Percentiles rank a stretch among this genome's conserved stretches.
phyloP scores from a whole-genome alignment of 2,329 filamentous ascomycete species.

The Talaromyces islandicus region DNA sequence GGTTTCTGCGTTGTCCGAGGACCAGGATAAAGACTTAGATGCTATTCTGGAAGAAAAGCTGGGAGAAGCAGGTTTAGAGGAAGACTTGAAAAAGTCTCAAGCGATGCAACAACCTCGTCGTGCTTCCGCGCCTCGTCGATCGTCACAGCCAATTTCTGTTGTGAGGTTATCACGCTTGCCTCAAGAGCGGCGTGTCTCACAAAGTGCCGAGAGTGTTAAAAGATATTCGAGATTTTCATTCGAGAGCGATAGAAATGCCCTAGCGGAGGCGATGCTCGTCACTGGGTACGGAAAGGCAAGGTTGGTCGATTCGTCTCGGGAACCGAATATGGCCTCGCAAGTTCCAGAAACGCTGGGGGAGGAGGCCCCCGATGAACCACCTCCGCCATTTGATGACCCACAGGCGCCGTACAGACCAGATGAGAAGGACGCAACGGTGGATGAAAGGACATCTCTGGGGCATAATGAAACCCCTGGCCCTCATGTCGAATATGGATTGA shows the following conservation, averaged over 20 bases:
- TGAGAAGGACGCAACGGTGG: neutral
- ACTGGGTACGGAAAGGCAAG: neutral
- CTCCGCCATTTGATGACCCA: conserved; percentile 7
- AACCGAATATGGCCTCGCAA: neutral
- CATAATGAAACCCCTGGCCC: neutral
- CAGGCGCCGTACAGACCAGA: conserved; percentile 3
- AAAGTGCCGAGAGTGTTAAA: neutral
- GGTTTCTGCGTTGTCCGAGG: conserved; percentile 7
- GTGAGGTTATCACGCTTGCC: conserved; percentile 4
- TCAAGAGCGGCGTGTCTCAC: neutral
- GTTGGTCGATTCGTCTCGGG: neutral
- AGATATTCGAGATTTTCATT: conserved; percentile 10
- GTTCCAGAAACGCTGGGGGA: conserved; percentile 8
- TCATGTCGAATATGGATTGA: neutral
- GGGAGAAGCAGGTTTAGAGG: conserved; percentile 2
- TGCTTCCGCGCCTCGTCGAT: neutral
- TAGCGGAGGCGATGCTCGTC: conserved; percentile 8
- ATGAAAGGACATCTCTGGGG: neutral
- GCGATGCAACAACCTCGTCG: neutral
- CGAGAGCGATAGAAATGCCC: conserved; percentile 7
- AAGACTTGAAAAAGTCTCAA: conserved; percentile 1
- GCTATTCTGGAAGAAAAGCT: conserved; percentile 7
- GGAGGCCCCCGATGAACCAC: conserved; percentile 6
- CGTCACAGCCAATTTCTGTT: conserved; percentile 4
- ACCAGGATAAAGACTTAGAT: neutral